phyloP scores from a whole-genome alignment of 768 basidiomycete species.

The Lentinula aciculospora region DNA sequence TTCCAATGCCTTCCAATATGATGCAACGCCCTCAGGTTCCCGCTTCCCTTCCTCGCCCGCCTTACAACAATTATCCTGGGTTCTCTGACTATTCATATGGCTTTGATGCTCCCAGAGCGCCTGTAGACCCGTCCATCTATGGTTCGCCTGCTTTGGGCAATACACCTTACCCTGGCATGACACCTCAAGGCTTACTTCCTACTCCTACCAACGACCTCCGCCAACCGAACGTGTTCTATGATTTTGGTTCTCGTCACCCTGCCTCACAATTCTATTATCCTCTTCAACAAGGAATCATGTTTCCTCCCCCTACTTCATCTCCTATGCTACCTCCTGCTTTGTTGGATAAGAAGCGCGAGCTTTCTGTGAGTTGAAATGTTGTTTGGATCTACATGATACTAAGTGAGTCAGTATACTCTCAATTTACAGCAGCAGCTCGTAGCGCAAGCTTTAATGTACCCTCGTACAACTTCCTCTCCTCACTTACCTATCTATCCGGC shows the following conservation, averaged over 20 bases:
- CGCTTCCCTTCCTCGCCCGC: constrained; percentile 33
- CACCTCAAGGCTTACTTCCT: constrained; percentile 37
- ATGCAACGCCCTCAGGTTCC: constrained; percentile 20
- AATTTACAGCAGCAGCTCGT: constrained; percentile 41
- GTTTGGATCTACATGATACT: constrained; percentile 7
- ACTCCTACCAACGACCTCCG: constrained; percentile 33
- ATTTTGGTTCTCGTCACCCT: constrained; percentile 46
- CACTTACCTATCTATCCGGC: constrained; percentile 38
- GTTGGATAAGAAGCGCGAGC: constrained; percentile 51
- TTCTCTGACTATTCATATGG: constrained; percentile 61
- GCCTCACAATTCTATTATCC: constrained; percentile 59
- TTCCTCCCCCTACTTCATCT: constrained; percentile 44
- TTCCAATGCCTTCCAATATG: constrained; percentile 22
- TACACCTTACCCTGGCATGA: constrained; percentile 43
- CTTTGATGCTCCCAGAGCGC: constrained; percentile 35
- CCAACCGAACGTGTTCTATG: constrained; percentile 54
- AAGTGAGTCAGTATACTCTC: constrained; percentile 30
- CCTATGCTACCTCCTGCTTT: constrained; percentile 40
- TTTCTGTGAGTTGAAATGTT: constrained; percentile 37
- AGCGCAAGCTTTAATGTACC: constrained; percentile 34
- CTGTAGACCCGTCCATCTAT: constrained; percentile 48
- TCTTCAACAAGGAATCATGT: constrained; percentile 52
- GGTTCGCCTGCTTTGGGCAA: constrained; percentile 38
- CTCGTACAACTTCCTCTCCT: constrained; percentile 36
- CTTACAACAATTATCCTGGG: constrained; percentile 46